Conservation (phyloP, 169 alveolate genomes). For the Plasmodium relictum region DNA sequence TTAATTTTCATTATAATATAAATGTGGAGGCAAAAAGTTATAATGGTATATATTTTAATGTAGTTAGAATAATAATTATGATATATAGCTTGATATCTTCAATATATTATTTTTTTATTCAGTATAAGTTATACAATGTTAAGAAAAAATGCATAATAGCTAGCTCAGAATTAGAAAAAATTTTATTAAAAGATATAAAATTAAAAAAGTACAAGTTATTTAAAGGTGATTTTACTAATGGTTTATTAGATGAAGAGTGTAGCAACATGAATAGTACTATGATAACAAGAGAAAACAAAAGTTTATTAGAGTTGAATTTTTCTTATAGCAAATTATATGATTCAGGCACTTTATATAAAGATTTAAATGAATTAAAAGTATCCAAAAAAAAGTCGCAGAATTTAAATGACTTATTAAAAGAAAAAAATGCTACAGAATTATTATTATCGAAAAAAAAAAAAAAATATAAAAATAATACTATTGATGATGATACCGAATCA, state of each 20-base stretch:
- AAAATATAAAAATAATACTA: neutral
- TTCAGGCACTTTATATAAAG: too few species aligned
- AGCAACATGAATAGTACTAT: slow-evolving; percentile 13
- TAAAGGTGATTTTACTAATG: neutral
- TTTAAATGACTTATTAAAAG: neutral
- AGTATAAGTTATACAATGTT: slow-evolving; percentile 10
- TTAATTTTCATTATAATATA: slow-evolving; percentile 28
- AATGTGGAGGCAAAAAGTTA: neutral
- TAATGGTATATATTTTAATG: neutral
- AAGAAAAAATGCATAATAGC: slow-evolving; percentile 43
- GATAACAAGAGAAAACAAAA: neutral
- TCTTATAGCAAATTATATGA: slow-evolving; percentile 22
- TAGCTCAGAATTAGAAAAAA: slow-evolving; percentile 26
- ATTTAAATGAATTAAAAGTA: neutral
- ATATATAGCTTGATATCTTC: slow-evolving; percentile 39
- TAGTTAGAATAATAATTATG: slow-evolving; percentile 1
- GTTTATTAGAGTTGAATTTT: neutral
- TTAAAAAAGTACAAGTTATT: slow-evolving; percentile 19
- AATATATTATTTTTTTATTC: slow-evolving; percentile 18
- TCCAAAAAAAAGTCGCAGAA: neutral
- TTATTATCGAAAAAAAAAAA: slow-evolving; percentile 2
- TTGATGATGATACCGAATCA: neutral
- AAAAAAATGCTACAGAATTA: slow-evolving; percentile 9
- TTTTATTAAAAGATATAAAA: slow-evolving; percentile 28
- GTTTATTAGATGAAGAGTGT: neutral